A percentile compares a stretch with the other conserved stretches of the same genome.
These are phyloP conservation scores for Arabis hirsuta DNA, from an alignment of 345 rosid species.

Conservation along the genomic window DNA sequence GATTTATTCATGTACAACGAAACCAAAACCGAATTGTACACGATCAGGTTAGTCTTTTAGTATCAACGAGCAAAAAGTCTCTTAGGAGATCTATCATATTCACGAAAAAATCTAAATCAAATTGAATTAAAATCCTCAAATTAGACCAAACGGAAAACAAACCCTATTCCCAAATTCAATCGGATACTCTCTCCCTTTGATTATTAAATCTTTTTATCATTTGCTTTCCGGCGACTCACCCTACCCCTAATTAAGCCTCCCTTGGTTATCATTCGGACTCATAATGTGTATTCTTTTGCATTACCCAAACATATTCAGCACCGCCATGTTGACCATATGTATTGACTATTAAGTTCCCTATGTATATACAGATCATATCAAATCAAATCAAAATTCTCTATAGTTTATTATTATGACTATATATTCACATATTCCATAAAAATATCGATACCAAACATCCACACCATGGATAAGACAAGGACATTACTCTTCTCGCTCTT, in stretches of 20 bases:
- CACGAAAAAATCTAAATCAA: no score
- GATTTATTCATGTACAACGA: not conserved
- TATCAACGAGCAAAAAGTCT: no score
- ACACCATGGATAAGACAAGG: conserved; percentile 36
- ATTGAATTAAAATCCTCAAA: no score
- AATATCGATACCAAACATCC: conserved; percentile 13
- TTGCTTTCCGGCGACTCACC: no score
- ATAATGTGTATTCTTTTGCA: no score
- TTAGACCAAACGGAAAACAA: no score
- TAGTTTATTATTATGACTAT: not conserved
- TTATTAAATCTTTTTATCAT: no score
- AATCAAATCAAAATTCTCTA: conserved; percentile 14
- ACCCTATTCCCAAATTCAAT: no score
- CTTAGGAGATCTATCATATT: no score
- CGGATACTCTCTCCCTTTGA: no score
- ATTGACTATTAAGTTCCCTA: conserved; percentile 11
- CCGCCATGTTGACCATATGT: conserved; percentile 9
- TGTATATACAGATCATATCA: conserved; percentile 3
- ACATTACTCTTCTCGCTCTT: conserved; percentile 27
- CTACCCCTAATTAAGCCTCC: no score
- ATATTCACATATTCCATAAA: conserved; percentile 13
- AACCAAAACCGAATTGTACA: not conserved
- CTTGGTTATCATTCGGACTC: no score
- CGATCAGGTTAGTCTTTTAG: conserved; percentile 3
- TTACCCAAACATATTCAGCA: conserved; percentile 12